phyloP scores from a whole-genome alignment of 2,329 filamentous ascomycete genomes.

The Calonectria pseudoturangicola region DNA sequence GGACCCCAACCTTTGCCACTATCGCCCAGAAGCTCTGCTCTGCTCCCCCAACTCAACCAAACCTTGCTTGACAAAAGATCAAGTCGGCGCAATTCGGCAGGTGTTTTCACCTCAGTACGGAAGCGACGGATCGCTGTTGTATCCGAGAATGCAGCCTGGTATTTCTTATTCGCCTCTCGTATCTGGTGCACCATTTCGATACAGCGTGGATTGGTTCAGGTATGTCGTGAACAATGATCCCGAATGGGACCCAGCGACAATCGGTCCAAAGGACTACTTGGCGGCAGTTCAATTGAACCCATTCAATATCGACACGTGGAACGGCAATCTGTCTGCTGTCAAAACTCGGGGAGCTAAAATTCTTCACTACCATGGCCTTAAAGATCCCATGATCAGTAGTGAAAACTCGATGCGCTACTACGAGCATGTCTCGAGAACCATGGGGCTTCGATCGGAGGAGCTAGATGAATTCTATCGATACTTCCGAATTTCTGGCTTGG shows the following conservation, averaged over 20 bases:
- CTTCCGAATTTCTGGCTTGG: conserved; percentile 71
- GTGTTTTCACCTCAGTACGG: conserved; percentile 22
- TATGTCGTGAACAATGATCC: conserved; percentile 40
- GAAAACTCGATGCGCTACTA: conserved; percentile 50
- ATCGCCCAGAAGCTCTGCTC: conserved; percentile 63
- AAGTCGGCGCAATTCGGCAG: conserved; percentile 24
- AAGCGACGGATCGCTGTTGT: conserved; percentile 60
- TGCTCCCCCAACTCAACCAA: conserved; percentile 65
- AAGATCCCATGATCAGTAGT: conserved; percentile 64
- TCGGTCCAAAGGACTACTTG: conserved; percentile 61
- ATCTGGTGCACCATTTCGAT: conserved; percentile 50
- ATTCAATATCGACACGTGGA: conserved; percentile 56
- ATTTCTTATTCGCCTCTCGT: conserved; percentile 63
- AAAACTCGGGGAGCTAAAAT: conserved; percentile 63
- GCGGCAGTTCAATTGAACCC: conserved; percentile 35
- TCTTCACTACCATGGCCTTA: conserved; percentile 65
- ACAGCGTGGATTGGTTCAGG: conserved; percentile 34
- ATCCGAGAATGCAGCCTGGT: conserved; percentile 32
- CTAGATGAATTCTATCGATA: conserved; percentile 70
- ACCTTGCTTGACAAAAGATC: conserved; percentile 28
- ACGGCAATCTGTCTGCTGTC: conserved; percentile 62
- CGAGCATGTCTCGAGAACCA: conserved; percentile 45
- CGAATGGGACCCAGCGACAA: conserved; percentile 33
- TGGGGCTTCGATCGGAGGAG: conserved; percentile 54
- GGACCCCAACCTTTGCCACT: conserved; percentile 65